These are phyloP conservation scores for Cercis canadensis DNA, from an alignment of 306 rosid genomes.

Conservation along the genomic window DNA sequence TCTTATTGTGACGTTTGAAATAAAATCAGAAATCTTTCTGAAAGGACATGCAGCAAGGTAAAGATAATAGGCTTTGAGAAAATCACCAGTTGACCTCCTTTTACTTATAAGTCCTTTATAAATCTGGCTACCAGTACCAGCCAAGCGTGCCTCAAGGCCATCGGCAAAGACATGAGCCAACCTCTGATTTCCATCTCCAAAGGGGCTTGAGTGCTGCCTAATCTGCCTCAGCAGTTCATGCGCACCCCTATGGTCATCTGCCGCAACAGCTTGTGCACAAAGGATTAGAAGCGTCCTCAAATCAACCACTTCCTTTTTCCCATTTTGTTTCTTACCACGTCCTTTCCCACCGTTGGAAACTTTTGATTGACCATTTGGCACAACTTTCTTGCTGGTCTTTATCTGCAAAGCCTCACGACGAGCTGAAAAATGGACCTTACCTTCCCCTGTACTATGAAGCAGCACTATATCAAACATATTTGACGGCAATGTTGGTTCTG, in stretches of 20 bases:
- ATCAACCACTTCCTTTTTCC: constrained; percentile 79
- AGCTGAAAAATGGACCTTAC: constrained; percentile 45
- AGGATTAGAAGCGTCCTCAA: constrained; percentile 78
- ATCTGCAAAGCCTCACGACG: constrained; percentile 68
- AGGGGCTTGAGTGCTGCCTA: constrained; percentile 71
- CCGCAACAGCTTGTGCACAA: constrained; percentile 96
- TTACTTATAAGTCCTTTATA: constrained; percentile 79
- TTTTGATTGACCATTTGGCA: constrained; percentile 58
- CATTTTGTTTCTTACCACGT: constrained; percentile 70
- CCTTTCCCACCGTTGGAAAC: constrained; percentile 57
- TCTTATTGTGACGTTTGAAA: constrained; percentile 67
- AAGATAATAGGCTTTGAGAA: constrained; percentile 79
- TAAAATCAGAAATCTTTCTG: constrained; percentile 69
- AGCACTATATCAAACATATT: constrained; percentile 64
- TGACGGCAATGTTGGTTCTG: constrained; percentile 69
- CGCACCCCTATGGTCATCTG: constrained; percentile 78
- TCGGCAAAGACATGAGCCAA: constrained; percentile 84
- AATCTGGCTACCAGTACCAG: constrained; percentile 96
- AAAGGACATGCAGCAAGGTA: constrained; percentile 92
- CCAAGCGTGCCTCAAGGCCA: constrained; percentile 97
- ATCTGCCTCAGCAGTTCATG: constrained; percentile 74
- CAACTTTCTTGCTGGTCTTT: constrained; percentile 36
- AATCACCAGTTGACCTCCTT: constrained; percentile 73
- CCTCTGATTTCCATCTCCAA: constrained; percentile 92
- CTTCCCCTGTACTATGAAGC: constrained; percentile 64